Conservation (phyloP, 768 basidiomycete genomes). For the Podaxis sp. region DNA sequence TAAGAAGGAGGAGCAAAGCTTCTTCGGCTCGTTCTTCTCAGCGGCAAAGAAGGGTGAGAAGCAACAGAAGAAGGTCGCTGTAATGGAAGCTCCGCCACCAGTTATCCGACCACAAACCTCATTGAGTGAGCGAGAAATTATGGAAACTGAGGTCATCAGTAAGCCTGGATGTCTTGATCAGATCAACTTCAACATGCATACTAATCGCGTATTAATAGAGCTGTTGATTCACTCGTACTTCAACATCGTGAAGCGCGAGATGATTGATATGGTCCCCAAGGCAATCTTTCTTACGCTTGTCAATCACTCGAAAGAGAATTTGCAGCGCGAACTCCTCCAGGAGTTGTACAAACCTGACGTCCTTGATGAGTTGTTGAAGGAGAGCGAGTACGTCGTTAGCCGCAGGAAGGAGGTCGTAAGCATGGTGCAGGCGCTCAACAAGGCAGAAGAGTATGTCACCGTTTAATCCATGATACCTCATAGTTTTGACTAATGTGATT, state of each 20-base stretch:
- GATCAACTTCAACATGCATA: slow-evolving; percentile 1
- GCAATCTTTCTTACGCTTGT: slow-evolving; percentile 91
- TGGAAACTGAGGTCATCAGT: slow-evolving; percentile 99
- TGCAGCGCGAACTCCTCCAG: slow-evolving; percentile 91
- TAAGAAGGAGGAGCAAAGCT: slow-evolving; percentile 87
- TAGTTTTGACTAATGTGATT: slow-evolving; percentile 12
- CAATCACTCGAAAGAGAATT: slow-evolving; percentile 87
- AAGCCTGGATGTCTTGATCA: slow-evolving; percentile 31
- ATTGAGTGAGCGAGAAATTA: slow-evolving; percentile 89
- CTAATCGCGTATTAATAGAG: slow-evolving; percentile 46
- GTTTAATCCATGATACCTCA: background rate
- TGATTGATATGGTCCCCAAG: slow-evolving; percentile 99
- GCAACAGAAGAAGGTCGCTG: slow-evolving; percentile 46
- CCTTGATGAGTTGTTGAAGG: slow-evolving; percentile 91
- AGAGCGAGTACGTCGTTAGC: slow-evolving; percentile 85
- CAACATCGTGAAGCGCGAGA: slow-evolving; percentile 98
- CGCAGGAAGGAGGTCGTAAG: slow-evolving; percentile 91
- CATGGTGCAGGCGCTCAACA: slow-evolving; percentile 93
- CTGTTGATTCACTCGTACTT: slow-evolving; percentile 95
- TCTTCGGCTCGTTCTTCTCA: slow-evolving; percentile 94
- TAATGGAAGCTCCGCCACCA: slow-evolving; percentile 73
- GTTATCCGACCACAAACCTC: slow-evolving; percentile 89
- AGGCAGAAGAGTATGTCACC: slow-evolving; percentile 86
- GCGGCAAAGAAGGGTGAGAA: slow-evolving; percentile 53
- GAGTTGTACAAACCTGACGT: slow-evolving; percentile 98